Percentiles rank a stretch among this genome's conserved stretches.
phyloP scores from a whole-genome alignment of 495 filamentous ascomycete genomes.

The Sphaerosporella brunnea region DNA sequence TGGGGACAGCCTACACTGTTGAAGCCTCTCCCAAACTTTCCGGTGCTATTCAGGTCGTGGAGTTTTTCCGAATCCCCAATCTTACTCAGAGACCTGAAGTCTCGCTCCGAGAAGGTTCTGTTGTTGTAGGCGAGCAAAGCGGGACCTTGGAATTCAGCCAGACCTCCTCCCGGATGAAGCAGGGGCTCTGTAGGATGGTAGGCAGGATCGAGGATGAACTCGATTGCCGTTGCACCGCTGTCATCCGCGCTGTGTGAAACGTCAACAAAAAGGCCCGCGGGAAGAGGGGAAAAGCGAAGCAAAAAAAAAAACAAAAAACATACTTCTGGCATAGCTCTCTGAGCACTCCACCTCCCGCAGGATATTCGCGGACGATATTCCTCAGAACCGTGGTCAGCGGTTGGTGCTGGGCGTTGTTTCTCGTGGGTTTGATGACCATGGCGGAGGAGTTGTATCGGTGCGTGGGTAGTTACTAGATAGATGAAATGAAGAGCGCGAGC shows the following conservation, averaged over 20 bases:
- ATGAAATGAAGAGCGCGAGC: no score
- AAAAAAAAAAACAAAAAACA: not conserved
- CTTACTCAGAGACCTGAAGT: conserved; percentile 27
- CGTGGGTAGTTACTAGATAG: no score
- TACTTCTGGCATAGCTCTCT: conserved; percentile 26
- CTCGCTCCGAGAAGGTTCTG: conserved; percentile 26
- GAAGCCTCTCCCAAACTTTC: conserved; percentile 31
- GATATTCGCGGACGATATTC: conserved; percentile 29
- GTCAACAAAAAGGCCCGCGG: not conserved
- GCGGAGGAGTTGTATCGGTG: no score
- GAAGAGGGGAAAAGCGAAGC: no score
- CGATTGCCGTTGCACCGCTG: conserved; percentile 25
- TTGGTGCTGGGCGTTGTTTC: conserved; percentile 23
- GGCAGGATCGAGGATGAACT: conserved; percentile 26
- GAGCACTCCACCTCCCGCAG: conserved; percentile 27
- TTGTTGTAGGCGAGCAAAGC: conserved; percentile 30
- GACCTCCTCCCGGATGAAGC: conserved; percentile 21
- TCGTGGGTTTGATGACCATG: conserved; percentile 8
- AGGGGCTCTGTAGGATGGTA: conserved; percentile 20
- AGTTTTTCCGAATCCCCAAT: conserved; percentile 30
- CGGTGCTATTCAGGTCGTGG: conserved; percentile 27
- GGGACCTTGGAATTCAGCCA: conserved; percentile 29
- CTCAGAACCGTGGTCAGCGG: conserved; percentile 21
- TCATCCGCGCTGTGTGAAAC: conserved; percentile 25
- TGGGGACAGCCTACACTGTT: conserved; percentile 23